phyloP scores from a whole-genome alignment of 371 early-diverging fungal species.

The Mortierella sp. region DNA sequence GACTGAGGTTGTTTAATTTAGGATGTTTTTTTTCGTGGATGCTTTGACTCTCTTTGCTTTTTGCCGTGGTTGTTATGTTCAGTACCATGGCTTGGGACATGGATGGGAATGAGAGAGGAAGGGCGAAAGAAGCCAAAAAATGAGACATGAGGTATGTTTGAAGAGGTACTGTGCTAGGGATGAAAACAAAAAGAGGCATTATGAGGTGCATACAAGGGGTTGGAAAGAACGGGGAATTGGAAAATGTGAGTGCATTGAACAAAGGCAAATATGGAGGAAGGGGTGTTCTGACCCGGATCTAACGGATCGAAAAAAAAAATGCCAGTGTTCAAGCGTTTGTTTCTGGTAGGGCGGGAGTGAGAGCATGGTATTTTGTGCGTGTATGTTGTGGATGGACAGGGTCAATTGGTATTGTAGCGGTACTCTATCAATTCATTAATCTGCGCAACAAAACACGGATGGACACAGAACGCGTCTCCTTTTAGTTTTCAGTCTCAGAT shows the following conservation, averaged over 20 bases:
- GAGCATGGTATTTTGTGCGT: no score
- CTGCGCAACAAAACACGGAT: not conserved
- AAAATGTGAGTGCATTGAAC: not conserved
- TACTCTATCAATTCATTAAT: not conserved
- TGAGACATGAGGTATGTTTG: not conserved
- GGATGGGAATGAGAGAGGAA: not conserved
- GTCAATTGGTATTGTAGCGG: no score
- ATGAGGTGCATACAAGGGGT: conserved; percentile 8
- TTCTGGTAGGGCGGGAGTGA: no score
- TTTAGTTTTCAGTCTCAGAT: not conserved
- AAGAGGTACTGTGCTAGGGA: not conserved
- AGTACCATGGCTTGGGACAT: not conserved
- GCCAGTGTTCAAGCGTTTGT: not conserved
- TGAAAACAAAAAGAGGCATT: not conserved
- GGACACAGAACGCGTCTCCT: not conserved
- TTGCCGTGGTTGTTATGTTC: not conserved
- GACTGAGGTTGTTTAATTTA: not conserved
- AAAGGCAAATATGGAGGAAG: not conserved
- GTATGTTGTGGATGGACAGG: not conserved
- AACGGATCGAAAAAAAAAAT: not conserved
- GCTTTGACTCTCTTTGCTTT: not conserved
- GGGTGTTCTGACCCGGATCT: not conserved
- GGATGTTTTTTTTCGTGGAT: not conserved
- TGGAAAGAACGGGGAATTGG: not conserved
- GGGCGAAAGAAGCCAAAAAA: not conserved